A percentile compares a stretch with the other conserved stretches of the same genome.
Evolutionary conservation across 106 monocot genomes (phyloP).

Genomic region (Phalaenopsis equestris): DNA sequence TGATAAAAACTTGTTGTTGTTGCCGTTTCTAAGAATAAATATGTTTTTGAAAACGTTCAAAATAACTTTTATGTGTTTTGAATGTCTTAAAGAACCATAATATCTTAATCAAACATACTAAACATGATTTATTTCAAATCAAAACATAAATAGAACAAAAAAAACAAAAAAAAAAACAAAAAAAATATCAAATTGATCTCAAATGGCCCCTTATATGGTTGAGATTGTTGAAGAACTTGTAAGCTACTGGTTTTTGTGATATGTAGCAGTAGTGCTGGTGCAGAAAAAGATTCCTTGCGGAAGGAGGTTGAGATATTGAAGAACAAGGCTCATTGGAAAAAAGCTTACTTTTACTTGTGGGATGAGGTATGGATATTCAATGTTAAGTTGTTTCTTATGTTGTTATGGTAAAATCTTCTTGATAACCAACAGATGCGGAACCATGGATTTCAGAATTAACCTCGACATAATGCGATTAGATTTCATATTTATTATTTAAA

Average conservation of each 20-base stretch:
- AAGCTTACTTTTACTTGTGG: conserved; percentile 99
- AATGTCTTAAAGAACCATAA: no score
- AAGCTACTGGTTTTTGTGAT: conserved; percentile 18
- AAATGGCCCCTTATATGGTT: background rate
- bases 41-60: no score
- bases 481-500: background rate
- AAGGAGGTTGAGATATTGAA: conserved; percentile 90
- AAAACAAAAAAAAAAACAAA: no score
- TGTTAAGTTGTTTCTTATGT: background rate
- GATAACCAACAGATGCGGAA: background rate
- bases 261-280: conserved; percentile 45
- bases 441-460: background rate
- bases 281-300: conserved; percentile 58
- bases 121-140: no score
- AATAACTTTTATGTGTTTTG: no score
- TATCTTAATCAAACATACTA: no score
- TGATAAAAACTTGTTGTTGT: no score
- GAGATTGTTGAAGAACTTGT: background rate
- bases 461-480: background rate
- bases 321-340: conserved; percentile 78
- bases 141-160: no score
- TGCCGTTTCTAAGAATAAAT: no score
- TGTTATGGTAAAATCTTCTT: background rate
- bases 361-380: conserved; percentile 61
- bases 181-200: no score